These are phyloP conservation scores for Leccinellum rugosiceps DNA, from an alignment of 768 basidiomycete genomes.

Conservation along the genomic window DNA sequence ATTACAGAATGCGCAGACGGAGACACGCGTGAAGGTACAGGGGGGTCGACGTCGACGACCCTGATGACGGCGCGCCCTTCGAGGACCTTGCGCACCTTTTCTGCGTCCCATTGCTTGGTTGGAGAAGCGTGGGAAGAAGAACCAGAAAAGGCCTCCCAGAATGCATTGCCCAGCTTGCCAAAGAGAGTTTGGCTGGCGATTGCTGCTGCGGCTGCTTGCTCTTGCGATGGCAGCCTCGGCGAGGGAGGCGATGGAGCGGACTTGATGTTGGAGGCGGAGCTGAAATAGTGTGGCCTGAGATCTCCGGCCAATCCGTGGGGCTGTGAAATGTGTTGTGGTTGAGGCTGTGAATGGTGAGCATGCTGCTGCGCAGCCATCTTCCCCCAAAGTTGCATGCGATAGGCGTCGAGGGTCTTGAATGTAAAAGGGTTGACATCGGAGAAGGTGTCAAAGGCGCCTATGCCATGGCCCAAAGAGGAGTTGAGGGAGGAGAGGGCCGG, in stretches of 20 bases:
- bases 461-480: constrained; percentile 20
- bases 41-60: constrained; percentile 70
- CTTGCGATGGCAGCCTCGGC: constrained; percentile 29
- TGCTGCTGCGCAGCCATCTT: constrained; percentile 78
- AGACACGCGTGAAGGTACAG: constrained; percentile 3
- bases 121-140: constrained; percentile 19
- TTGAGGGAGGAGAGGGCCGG: constrained; percentile 29
- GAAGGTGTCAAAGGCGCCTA: constrained; percentile 69
- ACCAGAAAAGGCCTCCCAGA: constrained; percentile 89
- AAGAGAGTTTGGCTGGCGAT: constrained; percentile 77
- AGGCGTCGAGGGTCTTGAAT: constrained; percentile 81
- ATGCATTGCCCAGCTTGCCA: constrained; percentile 66
- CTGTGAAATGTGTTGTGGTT: constrained; percentile 18
- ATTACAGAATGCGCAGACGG: not conserved
- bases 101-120: constrained; percentile 54
- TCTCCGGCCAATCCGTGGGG: constrained; percentile 39
- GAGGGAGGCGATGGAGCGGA: constrained; percentile 42
- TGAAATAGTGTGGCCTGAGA: constrained; percentile 39
- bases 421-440: constrained; percentile 81
- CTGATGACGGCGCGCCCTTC: constrained; percentile 79
- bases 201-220: constrained; percentile 46
- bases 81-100: constrained; percentile 77
- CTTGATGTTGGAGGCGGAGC: constrained; percentile 8
- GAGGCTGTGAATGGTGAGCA: constrained; percentile 38
- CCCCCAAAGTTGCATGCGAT: constrained; percentile 91